Base-by-base conservation (phyloP, 1,284 basidiomycete species). In the Phlebopus sp. region DNA sequence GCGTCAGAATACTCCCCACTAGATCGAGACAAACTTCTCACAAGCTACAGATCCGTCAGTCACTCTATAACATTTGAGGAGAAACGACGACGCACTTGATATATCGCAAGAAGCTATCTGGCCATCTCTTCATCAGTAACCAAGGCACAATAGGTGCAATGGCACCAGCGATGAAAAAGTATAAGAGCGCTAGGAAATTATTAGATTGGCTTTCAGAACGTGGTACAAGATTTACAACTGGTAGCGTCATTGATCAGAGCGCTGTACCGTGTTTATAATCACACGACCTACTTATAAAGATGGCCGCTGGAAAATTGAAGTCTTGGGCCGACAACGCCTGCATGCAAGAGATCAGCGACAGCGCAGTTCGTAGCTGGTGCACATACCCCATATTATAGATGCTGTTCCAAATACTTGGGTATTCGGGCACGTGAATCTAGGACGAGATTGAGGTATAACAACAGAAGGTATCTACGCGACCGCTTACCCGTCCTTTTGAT, bases 121-220 rank as follows among this genome's bases (percentile, higher is more conserved):
- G 77, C 57, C 67, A 79, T 55, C 55, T 68, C 53, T 63, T 69
- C 51, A 68, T 63, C 46, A 76, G 39, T 6, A 71, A 27, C 67
- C 70, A 81, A 3, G 69, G 61, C 46, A 74, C 55, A 27, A 72
- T n/a, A 0, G 78, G 78, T 15, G 65, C 58, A 14, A 74, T 23
- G 1, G 72, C 70, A 32, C 78, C 77, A 19, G 71, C 56, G 40
- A 79, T 49, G 65, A 79, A 79, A 65, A 77, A 76, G 56, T 70
- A 75, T 4, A 67, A 44, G 4, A 78, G 60, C 1, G 63, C 73
- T 69, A 23, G 15, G 18, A 32, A 8, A 18, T 4, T n/a, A 15
- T 54, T 36, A 52, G 50, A 14, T 6, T 9, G 5, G 7, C n/a
- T 3, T n/a, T 0, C 14, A 27, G 8, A 29, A 15, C 2, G 5